Evolutionary conservation across 805 yeast genomes (phyloP), one percentile per base, ranked within the genome.

Genomic region (Hanseniaspora guilliermondii): DNA sequence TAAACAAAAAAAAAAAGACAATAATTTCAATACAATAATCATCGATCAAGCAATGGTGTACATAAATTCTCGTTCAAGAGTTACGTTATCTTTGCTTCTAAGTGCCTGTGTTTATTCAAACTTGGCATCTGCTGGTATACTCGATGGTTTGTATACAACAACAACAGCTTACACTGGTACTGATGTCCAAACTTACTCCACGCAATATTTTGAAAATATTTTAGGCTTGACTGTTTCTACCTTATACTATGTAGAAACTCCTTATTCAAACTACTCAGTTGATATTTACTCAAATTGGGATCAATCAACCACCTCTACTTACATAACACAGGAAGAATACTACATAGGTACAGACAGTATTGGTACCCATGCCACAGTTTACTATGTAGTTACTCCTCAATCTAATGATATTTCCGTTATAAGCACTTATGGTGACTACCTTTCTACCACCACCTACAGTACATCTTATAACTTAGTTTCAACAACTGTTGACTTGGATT

Each of bases 161-260:
- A 17, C 21, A 19, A 38, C 22, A 6, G 47, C 47, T 30, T 42
- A 42, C 32, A 27, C 36, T 17, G 47, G 47, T 17, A 16, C 21
- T 16, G 16, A 9, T 1, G 32, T 16, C 9, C 14, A 9, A 4
- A 42, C 47, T 27, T 42, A 42, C 12, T 42, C 47, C 16, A 42
- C 47, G 14, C 2, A 2, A 1, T 42, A 11, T 27, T 9, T 2
- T n/a, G 16, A 4, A 1, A 8, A n/a, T 27, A 9, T 42, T 11
- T 17, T 42, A 3, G 21, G 35, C 2, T 5, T 4, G n/a, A 27
- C 36, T 8, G 19, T 11, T n/a, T 45, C 53, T 17, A 57, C 59
- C 4, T 21, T 56, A 21, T 58, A 58, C 54, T 52, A 50, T 32
- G 59, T 60, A 11, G 58, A 57, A 36, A 59, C 61, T 4, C 62